These are phyloP conservation scores for Crithidia bombi DNA, from an alignment of 208 protist species.

Conservation along the genomic window DNA sequence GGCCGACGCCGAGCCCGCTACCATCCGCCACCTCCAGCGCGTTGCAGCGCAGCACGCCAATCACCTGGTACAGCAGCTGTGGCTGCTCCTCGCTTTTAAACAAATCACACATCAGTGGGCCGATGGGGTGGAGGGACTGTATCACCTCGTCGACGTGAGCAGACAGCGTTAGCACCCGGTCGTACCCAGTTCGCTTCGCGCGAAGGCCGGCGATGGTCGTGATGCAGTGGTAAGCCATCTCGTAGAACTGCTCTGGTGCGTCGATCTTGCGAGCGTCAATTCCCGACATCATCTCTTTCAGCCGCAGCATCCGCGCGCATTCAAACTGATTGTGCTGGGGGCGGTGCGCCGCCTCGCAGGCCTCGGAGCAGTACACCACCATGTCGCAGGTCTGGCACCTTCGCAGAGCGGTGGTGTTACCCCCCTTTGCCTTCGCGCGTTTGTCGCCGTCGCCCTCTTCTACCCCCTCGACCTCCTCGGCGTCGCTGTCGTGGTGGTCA, in stretches of 20 bases:
- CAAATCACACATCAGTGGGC: conserved; percentile 45
- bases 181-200: conserved; percentile 39
- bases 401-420: not conserved
- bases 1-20: conserved; percentile 69
- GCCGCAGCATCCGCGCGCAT: conserved; percentile 51
- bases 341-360: conserved; percentile 47
- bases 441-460: conserved; percentile 6
- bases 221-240: conserved; percentile 72
- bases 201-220: conserved; percentile 65
- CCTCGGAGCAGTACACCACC: conserved; percentile 63
- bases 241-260: conserved; percentile 68
- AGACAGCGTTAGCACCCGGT: conserved; percentile 51
- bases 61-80: conserved; percentile 36
- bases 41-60: conserved; percentile 86
- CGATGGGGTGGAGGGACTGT: conserved; percentile 58
- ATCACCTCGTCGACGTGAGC: conserved; percentile 65
- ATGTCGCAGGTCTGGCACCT: conserved; percentile 49
- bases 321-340: conserved; percentile 71
- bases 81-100: conserved; percentile 31
- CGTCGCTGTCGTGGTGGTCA: not conserved
- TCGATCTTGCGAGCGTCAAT: conserved; percentile 44
- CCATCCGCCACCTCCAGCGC: conserved; percentile 67
- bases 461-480: not conserved
- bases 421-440: not conserved
- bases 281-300: conserved; percentile 55